Base-by-base conservation (phyloP, 2,329 filamentous ascomycete species). In the Ilyonectria mors-panacis region DNA sequence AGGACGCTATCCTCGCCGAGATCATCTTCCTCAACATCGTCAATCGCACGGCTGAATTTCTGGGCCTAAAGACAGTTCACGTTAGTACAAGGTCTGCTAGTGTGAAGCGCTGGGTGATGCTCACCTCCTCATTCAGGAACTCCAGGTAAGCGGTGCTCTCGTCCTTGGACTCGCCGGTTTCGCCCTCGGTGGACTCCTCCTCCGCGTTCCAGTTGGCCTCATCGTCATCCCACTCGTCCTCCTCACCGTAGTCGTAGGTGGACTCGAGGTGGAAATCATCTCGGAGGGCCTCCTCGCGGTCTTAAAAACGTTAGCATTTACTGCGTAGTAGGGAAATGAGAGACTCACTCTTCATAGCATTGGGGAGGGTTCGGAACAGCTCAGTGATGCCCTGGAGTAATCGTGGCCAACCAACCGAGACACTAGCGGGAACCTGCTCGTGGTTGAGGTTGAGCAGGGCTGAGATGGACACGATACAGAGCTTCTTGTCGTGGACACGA, bases 401-500 rank as follows among this genome's bases (percentile, higher is more conserved):
- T 76, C 96, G 89, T 9, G 95, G 95, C 96, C 96, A 99, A 60
- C 96, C 96, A 72, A 94, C 93, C 72, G 97, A 94, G 30, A 99
- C 93, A 77, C 95, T 98, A n/a, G 88, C 85, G 1, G 96, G 96
- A 8, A 99, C 93, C 76, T 97, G 92, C 59, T 93, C 91, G 12
- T 91, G 91, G 68, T 89, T 90, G 65, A 99, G 83, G 51, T 91
- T 93, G 58, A 99, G 88, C 12, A 99, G 89, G 6, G 94, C 88
- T 66, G 93, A 92, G 74, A 99, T 98, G 53, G 95, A 95, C 19
- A 95, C 93, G 75, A 99, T 98, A 69, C 94, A 98, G 28, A 99
- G 87, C 86, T 98, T 99, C 89, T 99, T 99, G 85, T 99, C 96
- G 79, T 99, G 96, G 2, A 99, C 96, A 47, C 96, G 89, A 59